A percentile compares a stretch with the other conserved stretches of the same genome.
These are phyloP conservation scores for Fragaria iinumae DNA, from an alignment of 306 rosid species.

Conservation along the genomic window DNA sequence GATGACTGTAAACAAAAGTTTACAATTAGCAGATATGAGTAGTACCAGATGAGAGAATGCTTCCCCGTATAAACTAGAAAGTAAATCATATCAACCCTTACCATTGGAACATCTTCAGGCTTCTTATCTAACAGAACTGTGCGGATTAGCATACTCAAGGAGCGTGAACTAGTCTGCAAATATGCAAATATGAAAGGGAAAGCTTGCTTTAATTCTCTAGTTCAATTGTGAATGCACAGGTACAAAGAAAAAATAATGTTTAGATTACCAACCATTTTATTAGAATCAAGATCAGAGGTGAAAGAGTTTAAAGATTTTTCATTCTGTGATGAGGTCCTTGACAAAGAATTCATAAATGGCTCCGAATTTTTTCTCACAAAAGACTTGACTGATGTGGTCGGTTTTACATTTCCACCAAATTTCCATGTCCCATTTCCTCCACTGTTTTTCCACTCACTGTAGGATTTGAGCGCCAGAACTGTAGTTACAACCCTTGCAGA, in stretches of 20 bases:
- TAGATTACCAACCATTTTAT: conserved; percentile 79
- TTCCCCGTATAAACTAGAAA: not conserved
- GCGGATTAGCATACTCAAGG: conserved; percentile 72
- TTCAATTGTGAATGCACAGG: conserved; percentile 18
- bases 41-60: not conserved
- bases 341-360: conserved; percentile 74
- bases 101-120: conserved; percentile 92
- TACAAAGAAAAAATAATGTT: conserved; percentile 14
- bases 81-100: conserved; percentile 30
- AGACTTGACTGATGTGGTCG: conserved; percentile 47
- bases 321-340: conserved; percentile 62
- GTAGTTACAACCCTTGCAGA: conserved; percentile 73
- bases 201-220: not conserved
- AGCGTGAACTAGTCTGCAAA: conserved; percentile 57
- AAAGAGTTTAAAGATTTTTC: conserved; percentile 50
- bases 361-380: conserved; percentile 79
- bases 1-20: not conserved
- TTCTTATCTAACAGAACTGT: conserved; percentile 71
- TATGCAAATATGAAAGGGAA: conserved; percentile 31
- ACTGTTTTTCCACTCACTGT: conserved; percentile 77
- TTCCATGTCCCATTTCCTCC: conserved; percentile 86
- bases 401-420: conserved; percentile 79
- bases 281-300: conserved; percentile 55
- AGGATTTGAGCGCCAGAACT: conserved; percentile 85
- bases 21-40: not conserved